Evolutionary conservation across 306 rosid genomes (phyloP).

Genomic region (Potentilla sterilis): DNA sequence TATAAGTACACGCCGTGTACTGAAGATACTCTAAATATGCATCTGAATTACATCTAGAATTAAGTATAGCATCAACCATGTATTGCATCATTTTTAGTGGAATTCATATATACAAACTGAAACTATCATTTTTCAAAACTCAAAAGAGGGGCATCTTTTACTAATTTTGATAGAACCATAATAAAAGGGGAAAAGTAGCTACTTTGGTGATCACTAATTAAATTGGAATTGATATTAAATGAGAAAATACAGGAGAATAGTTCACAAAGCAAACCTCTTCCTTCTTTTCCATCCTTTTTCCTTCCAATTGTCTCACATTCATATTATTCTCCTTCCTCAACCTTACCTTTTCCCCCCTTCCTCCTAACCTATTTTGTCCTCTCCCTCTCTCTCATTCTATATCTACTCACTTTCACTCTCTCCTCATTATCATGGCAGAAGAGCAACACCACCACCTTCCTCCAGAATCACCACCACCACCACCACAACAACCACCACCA

Average conservation of each 20-base stretch:
- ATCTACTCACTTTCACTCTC: not conserved
- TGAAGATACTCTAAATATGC: no score
- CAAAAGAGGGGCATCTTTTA: not conserved
- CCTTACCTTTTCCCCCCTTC: not conserved
- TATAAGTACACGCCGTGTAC: no score
- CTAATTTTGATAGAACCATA: not conserved
- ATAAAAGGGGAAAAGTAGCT: no score
- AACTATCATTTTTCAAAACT: not conserved
- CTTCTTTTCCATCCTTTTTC: no score
- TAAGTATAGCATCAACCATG: no score
- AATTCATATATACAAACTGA: not conserved
- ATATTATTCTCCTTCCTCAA: conserved; percentile 23
- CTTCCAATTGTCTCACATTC: conserved; percentile 28
- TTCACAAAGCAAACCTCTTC: conserved; percentile 13
- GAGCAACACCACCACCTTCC: not conserved
- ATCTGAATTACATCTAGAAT: no score
- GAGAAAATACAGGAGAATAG: conserved; percentile 9
- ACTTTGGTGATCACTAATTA: not conserved
- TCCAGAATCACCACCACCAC: conserved; percentile 6
- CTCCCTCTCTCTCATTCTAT: not conserved
- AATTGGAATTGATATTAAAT: conserved; percentile 5
- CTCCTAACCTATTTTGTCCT: not conserved
- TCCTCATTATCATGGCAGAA: conserved; percentile 30
- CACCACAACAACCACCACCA: conserved; percentile 13
- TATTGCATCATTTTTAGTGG: no score